Percentiles rank a stretch among this genome's conserved stretches.
Conservation (phyloP, 768 basidiomycete species). For the Filobasidium floriforme region DNA sequence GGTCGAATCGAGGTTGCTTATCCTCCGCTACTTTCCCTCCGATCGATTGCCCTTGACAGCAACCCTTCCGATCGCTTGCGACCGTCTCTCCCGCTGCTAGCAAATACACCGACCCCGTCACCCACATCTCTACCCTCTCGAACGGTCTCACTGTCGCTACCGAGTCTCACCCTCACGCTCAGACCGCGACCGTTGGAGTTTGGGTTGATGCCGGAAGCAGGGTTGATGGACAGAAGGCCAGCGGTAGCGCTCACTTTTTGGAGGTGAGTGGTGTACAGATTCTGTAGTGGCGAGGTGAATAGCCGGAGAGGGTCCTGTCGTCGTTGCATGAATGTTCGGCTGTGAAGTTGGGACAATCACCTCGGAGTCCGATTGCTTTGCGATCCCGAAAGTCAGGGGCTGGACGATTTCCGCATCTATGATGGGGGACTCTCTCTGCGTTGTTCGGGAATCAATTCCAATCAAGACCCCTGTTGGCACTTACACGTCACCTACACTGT, state of each 20-base stretch:
- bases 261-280: slow-evolving; percentile 50
- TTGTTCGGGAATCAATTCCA: too few species aligned
- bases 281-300: too few species aligned
- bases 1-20: neutral
- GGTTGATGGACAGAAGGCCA: slow-evolving; percentile 89
- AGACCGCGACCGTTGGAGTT: slow-evolving; percentile 96
- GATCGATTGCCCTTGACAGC: slow-evolving; percentile 12
- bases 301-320: too few species aligned
- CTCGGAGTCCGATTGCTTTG: too few species aligned
- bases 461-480: neutral
- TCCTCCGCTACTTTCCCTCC: neutral
- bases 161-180: slow-evolving; percentile 76
- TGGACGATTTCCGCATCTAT: neutral
- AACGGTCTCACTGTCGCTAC: slow-evolving; percentile 95
- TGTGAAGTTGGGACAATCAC: too few species aligned
- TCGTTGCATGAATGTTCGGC: too few species aligned
- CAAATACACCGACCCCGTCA: slow-evolving; percentile 55
- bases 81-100: slow-evolving; percentile 43
- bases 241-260: slow-evolving; percentile 95
- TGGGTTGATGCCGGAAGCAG: slow-evolving; percentile 99
- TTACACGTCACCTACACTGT: neutral
- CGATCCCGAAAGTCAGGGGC: neutral
- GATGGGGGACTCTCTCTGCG: too few species aligned
- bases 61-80: slow-evolving; percentile 44
- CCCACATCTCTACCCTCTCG: slow-evolving; percentile 81